These are phyloP conservation scores for Arthrobotrys musiformis DNA, from an alignment of 2,329 filamentous ascomycete species.

Conservation along the genomic window DNA sequence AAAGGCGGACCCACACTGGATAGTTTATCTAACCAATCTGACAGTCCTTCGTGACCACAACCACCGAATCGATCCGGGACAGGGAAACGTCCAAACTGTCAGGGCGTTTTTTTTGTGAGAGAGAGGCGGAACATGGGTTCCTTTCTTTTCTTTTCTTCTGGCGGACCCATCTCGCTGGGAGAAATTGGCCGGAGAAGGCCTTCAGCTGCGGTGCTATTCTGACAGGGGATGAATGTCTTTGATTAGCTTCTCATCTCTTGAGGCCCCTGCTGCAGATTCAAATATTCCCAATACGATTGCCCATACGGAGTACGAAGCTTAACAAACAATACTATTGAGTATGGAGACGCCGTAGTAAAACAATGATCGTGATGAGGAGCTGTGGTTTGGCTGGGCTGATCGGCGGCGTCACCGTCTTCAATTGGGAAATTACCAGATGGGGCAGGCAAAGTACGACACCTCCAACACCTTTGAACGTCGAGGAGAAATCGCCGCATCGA, in stretches of 20 bases:
- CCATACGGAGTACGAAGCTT: slow-evolving; percentile 20
- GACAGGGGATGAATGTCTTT: slow-evolving; percentile 36
- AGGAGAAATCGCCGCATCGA: not conserved
- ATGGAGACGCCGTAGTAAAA: no score
- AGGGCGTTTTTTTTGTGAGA: slow-evolving; percentile 14
- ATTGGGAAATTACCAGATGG: slow-evolving; percentile 26
- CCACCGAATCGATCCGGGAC: slow-evolving; percentile 35
- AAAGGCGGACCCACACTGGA: not conserved
- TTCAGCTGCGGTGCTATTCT: slow-evolving; percentile 38
- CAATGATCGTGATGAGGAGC: not conserved
- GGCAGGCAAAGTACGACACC: not conserved
- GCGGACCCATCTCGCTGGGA: slow-evolving; percentile 46
- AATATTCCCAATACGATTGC: slow-evolving; percentile 11
- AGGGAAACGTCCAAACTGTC: slow-evolving; percentile 14
- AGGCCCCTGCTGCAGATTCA: slow-evolving; percentile 30
- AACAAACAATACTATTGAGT: not conserved
- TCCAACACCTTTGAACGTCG: not conserved
- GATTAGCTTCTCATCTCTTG: slow-evolving; percentile 43
- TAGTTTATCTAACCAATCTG: slow-evolving; percentile 26
- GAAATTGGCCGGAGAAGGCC: slow-evolving; percentile 35
- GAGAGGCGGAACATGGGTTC: slow-evolving; percentile 36
- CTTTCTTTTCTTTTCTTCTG: not conserved
- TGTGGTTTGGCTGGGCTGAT: slow-evolving; percentile 15
- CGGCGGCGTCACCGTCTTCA: not conserved
- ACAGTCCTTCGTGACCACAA: slow-evolving; percentile 25